phyloP scores from a whole-genome alignment of 1,139 yeast genomes.

The Neolecta irregularis region DNA sequence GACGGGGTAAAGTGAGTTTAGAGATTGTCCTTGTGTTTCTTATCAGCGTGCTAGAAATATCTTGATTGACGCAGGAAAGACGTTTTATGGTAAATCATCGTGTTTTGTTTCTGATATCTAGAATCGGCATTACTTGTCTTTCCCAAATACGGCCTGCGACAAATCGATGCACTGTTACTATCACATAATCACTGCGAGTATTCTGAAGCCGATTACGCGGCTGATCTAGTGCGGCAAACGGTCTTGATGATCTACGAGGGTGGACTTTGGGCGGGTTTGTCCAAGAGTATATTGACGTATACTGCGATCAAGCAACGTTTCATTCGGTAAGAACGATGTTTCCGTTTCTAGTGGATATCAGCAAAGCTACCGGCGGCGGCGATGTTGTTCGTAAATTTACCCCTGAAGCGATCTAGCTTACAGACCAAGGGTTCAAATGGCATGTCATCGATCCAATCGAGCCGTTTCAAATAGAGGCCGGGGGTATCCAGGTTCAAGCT shows the following conservation, averaged over 20 bases:
- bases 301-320: slow-evolving; percentile 9
- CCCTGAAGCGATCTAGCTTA: too few species aligned
- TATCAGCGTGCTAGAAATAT: slow-evolving; percentile 8
- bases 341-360: slow-evolving; percentile 12
- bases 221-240: slow-evolving; percentile 11
- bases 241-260: slow-evolving; percentile 13
- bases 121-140: slow-evolving; percentile 11
- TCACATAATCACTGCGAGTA: slow-evolving; percentile 11
- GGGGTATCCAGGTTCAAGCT: slow-evolving; percentile 10
- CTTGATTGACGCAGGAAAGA: slow-evolving; percentile 14
- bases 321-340: slow-evolving; percentile 8
- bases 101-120: neutral
- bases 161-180: slow-evolving; percentile 12
- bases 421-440: slow-evolving; percentile 12
- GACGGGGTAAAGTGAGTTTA: too few species aligned
- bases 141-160: slow-evolving; percentile 10
- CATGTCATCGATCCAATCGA: slow-evolving; percentile 10
- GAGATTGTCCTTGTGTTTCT: too few species aligned
- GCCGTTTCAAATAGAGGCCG: slow-evolving; percentile 8
- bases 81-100: slow-evolving; percentile 8
- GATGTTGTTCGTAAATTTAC: too few species aligned
- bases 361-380: slow-evolving; percentile 14
- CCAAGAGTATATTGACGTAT: slow-evolving; percentile 10
- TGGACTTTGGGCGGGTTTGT: slow-evolving; percentile 12
- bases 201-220: neutral